Evolutionary conservation across 2,329 filamentous ascomycete species (phyloP).

Genomic region (Aspergillus persii): DNA sequence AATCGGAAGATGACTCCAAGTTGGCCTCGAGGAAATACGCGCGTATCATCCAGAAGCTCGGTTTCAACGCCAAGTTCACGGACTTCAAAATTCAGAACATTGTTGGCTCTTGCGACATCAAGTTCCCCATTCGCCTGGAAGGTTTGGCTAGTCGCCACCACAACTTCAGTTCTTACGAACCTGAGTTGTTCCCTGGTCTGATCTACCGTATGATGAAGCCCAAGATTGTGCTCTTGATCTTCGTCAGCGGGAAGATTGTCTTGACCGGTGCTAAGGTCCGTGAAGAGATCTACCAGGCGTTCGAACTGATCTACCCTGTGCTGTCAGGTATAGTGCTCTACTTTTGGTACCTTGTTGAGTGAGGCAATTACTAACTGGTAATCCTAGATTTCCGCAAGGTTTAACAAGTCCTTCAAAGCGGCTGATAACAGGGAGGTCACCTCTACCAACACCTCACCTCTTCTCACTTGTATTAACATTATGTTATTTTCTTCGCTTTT

Average conservation of each 20-base stretch:
- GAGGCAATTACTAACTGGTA: constrained; percentile 21
- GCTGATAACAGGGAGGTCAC: constrained; percentile 18
- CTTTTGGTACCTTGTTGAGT: too few species aligned
- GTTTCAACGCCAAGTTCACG: constrained; percentile 98
- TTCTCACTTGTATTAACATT: constrained; percentile 29
- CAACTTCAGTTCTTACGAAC: constrained; percentile 99
- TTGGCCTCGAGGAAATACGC: constrained; percentile 96
- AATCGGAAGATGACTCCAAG: constrained; percentile 97
- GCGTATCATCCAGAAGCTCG: constrained; percentile 98
- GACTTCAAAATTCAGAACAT: constrained; percentile 99
- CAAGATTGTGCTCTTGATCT: constrained; percentile 96
- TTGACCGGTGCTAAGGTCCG: constrained; percentile 96
- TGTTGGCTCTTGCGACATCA: constrained; percentile 97
- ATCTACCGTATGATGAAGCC: constrained; percentile 99
- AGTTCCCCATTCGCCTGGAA: constrained; percentile 96
- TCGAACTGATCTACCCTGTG: constrained; percentile 96
- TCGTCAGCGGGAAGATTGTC: constrained; percentile 97
- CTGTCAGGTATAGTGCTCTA: constrained; percentile 65
- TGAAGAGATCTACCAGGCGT: constrained; percentile 96
- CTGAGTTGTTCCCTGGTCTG: constrained; percentile 95
- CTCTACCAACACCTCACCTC: constrained; percentile 15
- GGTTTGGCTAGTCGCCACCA: constrained; percentile 95
- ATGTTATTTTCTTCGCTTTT: constrained; percentile 9
- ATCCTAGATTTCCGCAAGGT: constrained; percentile 62
- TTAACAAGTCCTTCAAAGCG: constrained; percentile 32